Percentiles rank a stretch among this genome's conserved stretches.
Evolutionary conservation across 2,329 filamentous ascomycete genomes (phyloP).

Genomic region (Aureobasidium pullulans): DNA sequence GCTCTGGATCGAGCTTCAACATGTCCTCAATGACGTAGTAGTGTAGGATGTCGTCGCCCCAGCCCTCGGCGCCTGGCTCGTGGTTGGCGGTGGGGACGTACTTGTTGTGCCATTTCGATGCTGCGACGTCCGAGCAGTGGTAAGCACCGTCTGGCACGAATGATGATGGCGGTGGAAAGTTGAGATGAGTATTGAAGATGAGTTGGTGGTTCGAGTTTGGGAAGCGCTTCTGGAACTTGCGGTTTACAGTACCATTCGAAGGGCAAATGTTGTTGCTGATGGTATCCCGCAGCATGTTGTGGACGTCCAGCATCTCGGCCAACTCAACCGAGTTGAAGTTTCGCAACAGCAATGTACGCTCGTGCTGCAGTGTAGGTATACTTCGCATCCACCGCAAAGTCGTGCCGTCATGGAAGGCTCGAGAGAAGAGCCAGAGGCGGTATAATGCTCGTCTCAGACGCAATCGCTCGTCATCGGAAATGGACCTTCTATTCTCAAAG

Average conservation of each 20-base stretch:
- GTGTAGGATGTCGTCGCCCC: constrained; percentile 57
- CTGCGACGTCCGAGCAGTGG: constrained; percentile 1
- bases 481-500: constrained; percentile 47
- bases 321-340: constrained; percentile 51
- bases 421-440: constrained; percentile 52
- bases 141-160: constrained; percentile 14
- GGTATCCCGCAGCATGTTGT: constrained; percentile 48
- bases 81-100: constrained; percentile 15
- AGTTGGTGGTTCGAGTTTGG: constrained; percentile 43
- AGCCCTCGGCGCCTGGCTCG: constrained; percentile 49
- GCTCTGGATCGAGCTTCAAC: constrained; percentile 55
- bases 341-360: constrained; percentile 50
- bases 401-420: constrained; percentile 49
- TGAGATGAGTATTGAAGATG: constrained; percentile 47
- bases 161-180: constrained; percentile 35
- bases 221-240: constrained; percentile 51
- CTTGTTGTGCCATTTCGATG: constrained; percentile 16
- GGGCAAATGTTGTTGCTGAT: constrained; percentile 54
- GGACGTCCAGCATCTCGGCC: constrained; percentile 53
- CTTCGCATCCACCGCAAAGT: constrained; percentile 45
- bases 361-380: constrained; percentile 38
- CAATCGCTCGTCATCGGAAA: constrained; percentile 44
- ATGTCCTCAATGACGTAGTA: constrained; percentile 60
- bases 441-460: constrained; percentile 51
- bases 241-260: constrained; percentile 52